Percentiles rank a stretch among this genome's conserved stretches.
Evolutionary conservation across 139 green algal species (phyloP).

Genomic region (Chlorella sp.): DNA sequence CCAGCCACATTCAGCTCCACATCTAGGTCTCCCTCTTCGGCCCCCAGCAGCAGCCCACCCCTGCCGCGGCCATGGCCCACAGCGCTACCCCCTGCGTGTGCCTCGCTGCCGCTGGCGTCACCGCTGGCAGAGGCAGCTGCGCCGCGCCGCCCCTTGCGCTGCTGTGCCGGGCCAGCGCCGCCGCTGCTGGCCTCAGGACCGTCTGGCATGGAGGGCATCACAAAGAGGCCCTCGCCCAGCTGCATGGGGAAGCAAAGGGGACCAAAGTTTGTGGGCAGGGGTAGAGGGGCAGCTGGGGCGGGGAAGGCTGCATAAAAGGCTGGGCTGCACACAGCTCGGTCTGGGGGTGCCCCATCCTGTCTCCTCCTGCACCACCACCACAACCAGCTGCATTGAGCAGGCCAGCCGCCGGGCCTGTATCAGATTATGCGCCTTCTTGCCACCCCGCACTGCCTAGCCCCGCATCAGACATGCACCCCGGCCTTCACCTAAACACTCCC

Average conservation of each 20-base stretch:
- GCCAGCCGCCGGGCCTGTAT: too few species aligned
- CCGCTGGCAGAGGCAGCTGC: not conserved
- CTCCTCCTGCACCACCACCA: too few species aligned
- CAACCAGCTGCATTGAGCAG: too few species aligned
- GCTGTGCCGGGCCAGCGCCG: not conserved
- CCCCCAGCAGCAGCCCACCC: constrained; percentile 11
- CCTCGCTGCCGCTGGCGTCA: not conserved
- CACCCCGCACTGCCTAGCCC: too few species aligned
- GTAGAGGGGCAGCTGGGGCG: not conserved
- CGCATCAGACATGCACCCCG: too few species aligned
- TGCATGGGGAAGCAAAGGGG: not conserved
- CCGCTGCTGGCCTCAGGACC: not conserved
- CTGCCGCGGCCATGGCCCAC: not conserved
- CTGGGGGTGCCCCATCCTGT: too few species aligned
- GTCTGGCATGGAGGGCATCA: constrained; percentile 57
- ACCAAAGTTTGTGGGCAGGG: not conserved
- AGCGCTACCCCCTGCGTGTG: not conserved
- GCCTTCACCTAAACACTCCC: too few species aligned
- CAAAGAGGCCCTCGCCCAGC: constrained; percentile 57
- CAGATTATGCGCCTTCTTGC: too few species aligned
- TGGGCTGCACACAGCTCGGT: not conserved
- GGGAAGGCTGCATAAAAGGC: not conserved
- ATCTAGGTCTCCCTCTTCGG: not conserved
- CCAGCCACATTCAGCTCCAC: constrained; percentile 14
- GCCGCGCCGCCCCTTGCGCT: not conserved